These are phyloP conservation scores for Erythrophleum fordii DNA, from an alignment of 306 rosid species.

Conservation along the genomic window DNA sequence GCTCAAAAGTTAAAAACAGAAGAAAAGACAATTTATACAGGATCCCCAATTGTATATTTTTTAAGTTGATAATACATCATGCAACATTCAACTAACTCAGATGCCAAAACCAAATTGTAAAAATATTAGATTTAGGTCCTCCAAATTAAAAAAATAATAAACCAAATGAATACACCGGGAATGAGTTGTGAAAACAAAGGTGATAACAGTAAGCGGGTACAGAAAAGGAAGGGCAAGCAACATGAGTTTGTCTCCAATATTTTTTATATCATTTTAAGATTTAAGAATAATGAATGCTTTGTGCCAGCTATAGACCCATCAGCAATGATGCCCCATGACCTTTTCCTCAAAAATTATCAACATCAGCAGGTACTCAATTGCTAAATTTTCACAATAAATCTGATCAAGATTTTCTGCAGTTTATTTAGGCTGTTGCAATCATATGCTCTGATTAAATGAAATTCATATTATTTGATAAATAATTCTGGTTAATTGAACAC, in stretches of 20 bases:
- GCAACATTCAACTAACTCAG: not conserved
- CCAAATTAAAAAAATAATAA: not conserved
- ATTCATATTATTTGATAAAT: slow-evolving; percentile 9
- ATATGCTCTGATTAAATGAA: not conserved
- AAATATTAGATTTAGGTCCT: not conserved
- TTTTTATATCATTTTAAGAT: not conserved
- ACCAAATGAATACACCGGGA: not conserved
- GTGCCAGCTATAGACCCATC: not conserved
- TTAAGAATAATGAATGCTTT: not conserved
- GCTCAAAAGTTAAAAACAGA: not conserved
- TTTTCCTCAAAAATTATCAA: not conserved
- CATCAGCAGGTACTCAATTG: slow-evolving; percentile 30
- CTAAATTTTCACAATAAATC: slow-evolving; percentile 9
- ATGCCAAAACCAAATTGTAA: not conserved
- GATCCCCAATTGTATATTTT: not conserved
- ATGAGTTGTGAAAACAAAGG: not conserved
- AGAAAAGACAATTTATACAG: not conserved
- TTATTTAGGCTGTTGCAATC: slow-evolving; percentile 33
- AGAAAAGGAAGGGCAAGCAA: not conserved
- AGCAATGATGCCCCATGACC: not conserved
- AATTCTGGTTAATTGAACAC: not conserved
- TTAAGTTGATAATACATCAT: not conserved
- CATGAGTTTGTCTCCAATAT: not conserved
- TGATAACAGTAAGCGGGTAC: not conserved
- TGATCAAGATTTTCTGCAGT: slow-evolving; percentile 17